Evolutionary conservation across 768 basidiomycete genomes (phyloP).

Genomic region (Tremella yokohamensis): DNA sequence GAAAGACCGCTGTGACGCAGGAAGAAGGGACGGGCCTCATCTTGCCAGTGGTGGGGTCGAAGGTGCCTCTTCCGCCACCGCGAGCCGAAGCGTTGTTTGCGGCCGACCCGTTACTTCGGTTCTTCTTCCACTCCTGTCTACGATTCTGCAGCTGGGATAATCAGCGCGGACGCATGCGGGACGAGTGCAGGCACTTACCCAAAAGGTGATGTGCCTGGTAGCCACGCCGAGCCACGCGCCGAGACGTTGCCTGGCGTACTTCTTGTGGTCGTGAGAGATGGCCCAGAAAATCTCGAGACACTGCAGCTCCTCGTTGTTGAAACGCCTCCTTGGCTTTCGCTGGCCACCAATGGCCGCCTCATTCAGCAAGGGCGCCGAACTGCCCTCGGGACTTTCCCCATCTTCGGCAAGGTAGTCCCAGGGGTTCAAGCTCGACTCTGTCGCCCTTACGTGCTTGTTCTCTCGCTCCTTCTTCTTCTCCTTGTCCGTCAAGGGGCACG

Average conservation of each 20-base stretch:
- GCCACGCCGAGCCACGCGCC: conserved; percentile 32
- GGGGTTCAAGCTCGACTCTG: conserved; percentile 28
- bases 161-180: background rate
- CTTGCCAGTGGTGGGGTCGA: conserved; percentile 35
- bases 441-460: conserved; percentile 10
- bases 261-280: conserved; percentile 23
- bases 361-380: background rate
- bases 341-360: background rate
- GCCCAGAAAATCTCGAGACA: conserved; percentile 31
- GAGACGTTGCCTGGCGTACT: conserved; percentile 30
- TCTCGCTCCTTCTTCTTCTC: background rate
- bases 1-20: conserved; percentile 22
- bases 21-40: conserved; percentile 25
- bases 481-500: conserved; percentile 22
- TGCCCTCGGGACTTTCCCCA: conserved; percentile 16
- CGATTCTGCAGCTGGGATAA: conserved; percentile 28
- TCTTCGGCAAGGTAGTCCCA: conserved; percentile 27
- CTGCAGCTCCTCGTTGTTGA: conserved; percentile 24
- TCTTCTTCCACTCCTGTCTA: conserved; percentile 29
- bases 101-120: background rate
- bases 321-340: conserved; percentile 23
- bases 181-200: conserved; percentile 16
- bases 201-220: conserved; percentile 33
- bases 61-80: conserved; percentile 19
- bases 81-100: conserved; percentile 18